A percentile compares a stretch with the other conserved stretches of the same genome.
phyloP scores from a whole-genome alignment of 441 rosid genomes.

The Euphorbia corollata region DNA sequence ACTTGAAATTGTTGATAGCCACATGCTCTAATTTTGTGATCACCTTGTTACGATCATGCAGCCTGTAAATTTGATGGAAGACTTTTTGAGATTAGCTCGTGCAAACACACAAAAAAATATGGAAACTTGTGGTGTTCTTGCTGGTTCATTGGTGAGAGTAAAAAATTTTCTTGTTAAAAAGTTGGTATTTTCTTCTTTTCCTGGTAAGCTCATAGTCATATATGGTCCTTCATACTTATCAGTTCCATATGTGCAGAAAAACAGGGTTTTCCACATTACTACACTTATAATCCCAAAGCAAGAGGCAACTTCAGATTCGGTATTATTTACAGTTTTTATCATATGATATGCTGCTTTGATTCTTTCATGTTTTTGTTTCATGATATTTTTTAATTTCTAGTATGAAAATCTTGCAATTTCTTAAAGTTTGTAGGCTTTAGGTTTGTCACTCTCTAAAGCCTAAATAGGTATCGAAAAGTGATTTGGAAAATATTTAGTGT shows the following conservation, averaged over 20 bases:
- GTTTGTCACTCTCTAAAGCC: slow-evolving; percentile 1
- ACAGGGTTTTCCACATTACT: slow-evolving; percentile 86
- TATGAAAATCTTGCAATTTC: not conserved
- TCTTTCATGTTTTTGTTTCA: not conserved
- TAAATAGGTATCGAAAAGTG: not conserved
- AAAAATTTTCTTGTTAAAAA: slow-evolving; percentile 1
- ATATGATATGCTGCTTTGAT: not conserved
- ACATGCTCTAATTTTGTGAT: slow-evolving; percentile 13
- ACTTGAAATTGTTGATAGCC: slow-evolving; percentile 11
- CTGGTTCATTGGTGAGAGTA: slow-evolving; percentile 79
- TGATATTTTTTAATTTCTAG: not conserved
- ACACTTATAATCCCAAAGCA: slow-evolving; percentile 93
- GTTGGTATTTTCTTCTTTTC: not conserved
- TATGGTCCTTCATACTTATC: not conserved
- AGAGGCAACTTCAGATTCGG: slow-evolving; percentile 95
- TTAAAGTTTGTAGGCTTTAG: not conserved
- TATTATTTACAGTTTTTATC: slow-evolving; percentile 24
- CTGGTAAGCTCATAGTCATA: not conserved
- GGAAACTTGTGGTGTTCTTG: slow-evolving; percentile 94
- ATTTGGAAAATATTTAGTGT: not conserved
- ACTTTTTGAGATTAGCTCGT: slow-evolving; percentile 72
- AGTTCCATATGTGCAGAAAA: slow-evolving; percentile 46
- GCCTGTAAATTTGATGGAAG: slow-evolving; percentile 85
- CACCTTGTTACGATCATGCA: slow-evolving; percentile 24
- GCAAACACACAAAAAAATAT: slow-evolving; percentile 72